Conservation (phyloP, 139 green algal species). For the Zygnema circumcarinatum region DNA sequence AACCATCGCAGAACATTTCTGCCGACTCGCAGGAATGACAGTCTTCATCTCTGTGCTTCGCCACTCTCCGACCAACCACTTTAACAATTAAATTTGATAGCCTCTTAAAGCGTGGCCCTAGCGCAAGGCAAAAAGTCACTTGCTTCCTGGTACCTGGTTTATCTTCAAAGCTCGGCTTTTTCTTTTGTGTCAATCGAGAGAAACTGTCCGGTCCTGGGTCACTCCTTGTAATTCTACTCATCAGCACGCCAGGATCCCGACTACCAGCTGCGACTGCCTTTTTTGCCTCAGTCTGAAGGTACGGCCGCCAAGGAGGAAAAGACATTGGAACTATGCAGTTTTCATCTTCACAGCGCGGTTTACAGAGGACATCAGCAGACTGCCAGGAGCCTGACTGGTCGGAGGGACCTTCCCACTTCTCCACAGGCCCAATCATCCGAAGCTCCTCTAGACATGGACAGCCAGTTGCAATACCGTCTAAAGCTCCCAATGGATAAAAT, state of each 20-base stretch:
- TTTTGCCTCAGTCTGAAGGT: too few species aligned
- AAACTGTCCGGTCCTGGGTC: too few species aligned
- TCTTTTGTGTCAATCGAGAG: too few species aligned
- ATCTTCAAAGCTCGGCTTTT: too few species aligned
- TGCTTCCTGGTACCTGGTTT: not conserved
- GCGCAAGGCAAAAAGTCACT: not conserved
- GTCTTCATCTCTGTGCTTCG: not conserved
- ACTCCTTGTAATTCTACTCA: too few species aligned
- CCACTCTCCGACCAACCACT: not conserved
- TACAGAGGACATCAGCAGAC: too few species aligned
- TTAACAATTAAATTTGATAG: not conserved
- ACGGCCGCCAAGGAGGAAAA: too few species aligned
- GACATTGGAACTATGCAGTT: too few species aligned
- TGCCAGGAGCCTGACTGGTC: too few species aligned
- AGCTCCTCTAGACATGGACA: slow-evolving; percentile 9
- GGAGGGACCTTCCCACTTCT: not conserved
- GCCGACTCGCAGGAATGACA: not conserved
- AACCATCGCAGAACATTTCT: not conserved
- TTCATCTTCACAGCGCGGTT: too few species aligned
- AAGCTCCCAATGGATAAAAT: not conserved
- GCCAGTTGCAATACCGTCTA: not conserved
- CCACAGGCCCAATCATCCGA: not conserved
- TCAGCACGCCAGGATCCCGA: too few species aligned
- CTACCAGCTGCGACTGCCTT: too few species aligned
- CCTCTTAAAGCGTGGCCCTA: not conserved